Percentiles rank a stretch among this genome's conserved stretches.
phyloP scores from a whole-genome alignment of 83 land plant species.

The Picea engelmannii region DNA sequence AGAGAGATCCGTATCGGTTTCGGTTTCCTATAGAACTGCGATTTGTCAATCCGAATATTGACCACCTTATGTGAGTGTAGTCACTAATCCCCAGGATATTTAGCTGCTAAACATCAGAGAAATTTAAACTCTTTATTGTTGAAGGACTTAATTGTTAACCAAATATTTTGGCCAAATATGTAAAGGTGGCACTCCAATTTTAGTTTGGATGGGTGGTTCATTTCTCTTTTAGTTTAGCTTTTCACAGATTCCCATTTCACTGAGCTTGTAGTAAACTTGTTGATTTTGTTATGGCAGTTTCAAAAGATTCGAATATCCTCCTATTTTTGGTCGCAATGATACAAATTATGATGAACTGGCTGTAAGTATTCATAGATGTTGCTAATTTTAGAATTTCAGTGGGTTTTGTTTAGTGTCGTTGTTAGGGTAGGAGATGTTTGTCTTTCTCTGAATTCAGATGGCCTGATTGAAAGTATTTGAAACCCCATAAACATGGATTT shows the following conservation, averaged over 20 bases:
- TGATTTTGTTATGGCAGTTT: conserved; percentile 61
- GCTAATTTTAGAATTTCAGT: neutral
- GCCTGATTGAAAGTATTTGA: neutral
- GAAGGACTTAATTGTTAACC: neutral
- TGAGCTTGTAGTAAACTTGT: neutral
- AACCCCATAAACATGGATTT: neutral
- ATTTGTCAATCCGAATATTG: conserved; percentile 91
- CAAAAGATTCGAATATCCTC: conserved; percentile 84
- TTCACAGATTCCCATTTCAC: neutral
- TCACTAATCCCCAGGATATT: neutral
- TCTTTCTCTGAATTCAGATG: neutral
- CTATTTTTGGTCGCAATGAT: conserved; percentile 81
- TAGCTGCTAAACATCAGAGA: neutral
- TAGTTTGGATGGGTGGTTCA: neutral
- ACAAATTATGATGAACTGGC: conserved; percentile 57
- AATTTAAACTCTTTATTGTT: neutral
- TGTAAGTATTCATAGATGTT: conserved; percentile 25
- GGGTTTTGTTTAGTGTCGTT: neutral
- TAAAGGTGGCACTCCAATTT: neutral
- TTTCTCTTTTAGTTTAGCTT: neutral
- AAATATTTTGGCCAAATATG: neutral
- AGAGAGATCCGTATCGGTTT: conserved; percentile 95
- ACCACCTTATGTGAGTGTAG: conserved; percentile 81
- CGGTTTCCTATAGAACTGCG: conserved; percentile 98
- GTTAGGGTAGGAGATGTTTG: neutral